Base-by-base conservation (phyloP, 2,329 filamentous ascomycete genomes). In the Aspergillus sergii region DNA sequence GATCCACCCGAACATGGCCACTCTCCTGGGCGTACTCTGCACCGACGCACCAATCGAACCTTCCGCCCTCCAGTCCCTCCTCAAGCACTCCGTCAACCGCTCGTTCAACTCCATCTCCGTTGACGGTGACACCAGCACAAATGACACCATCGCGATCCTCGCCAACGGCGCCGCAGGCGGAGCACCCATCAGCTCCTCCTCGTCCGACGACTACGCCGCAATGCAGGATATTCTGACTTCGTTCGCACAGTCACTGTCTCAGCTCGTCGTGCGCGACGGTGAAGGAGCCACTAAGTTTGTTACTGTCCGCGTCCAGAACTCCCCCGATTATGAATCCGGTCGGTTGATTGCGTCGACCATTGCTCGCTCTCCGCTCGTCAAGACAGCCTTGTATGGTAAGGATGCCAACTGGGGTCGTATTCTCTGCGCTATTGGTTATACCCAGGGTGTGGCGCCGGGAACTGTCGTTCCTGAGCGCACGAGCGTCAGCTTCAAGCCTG, bases 1-100 rank as follows among this genome's bases (percentile, higher is more conserved):
- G 95, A 97, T 99, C 77, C 94, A 97, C 75, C 95, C 95, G 55
- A 98, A 99, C 83, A 97, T 99, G 94, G 95, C 93, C 34, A 99
- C 95, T 0, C 86, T 98, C 39, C 88, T 99, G 41, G 93, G 92
- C 59, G 91, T 98, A 65, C 86, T 98, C 73, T 93, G 92, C 73
- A 99, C 95, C 16, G 95, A 99, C 72, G 94, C 91, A 0, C 91
- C 93, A 34, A 87, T 98, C 72, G 84, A 88, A 0, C 84, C 91
- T 4, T 75, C 79, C 0, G 85, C 90, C 11, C 86, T 97, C 63
- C 87, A 89, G 56, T 78, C 84, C 0, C 84, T 95, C 16, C 89
- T 98, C 51, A 88, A 85, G 63, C 83, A 88, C 69, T 91, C 94
- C 51, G 89, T 93, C 60, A 88, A 92, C 70, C 88, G 89, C 64